Evolutionary conservation across 108 stramenopile genomes (phyloP), one percentile per base, ranked within the genome.

Genomic region (Conticribra guillardii): DNA sequence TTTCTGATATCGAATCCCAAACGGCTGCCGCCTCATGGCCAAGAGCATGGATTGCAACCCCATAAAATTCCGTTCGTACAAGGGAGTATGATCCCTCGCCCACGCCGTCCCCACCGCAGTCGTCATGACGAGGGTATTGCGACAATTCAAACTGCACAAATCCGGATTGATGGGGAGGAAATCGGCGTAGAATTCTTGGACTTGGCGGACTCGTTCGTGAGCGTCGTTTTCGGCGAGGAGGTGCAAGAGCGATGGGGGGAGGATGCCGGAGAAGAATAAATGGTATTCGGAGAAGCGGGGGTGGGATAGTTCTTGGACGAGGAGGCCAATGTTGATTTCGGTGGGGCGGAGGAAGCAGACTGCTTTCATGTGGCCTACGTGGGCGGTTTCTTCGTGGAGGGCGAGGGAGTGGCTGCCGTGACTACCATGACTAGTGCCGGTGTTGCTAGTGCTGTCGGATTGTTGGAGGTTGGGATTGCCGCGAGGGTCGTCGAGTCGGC

Each of bases 111-210:
- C 87, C 24, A 3, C 46, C 15, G 87, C 85, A 0, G 83, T 76
- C 4, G 89, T 82, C 92, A 96, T 89, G 33, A 76, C 72, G 24
- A 97, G 76, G 7, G 89, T 86, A 54, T 94, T 80, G 4, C 91
- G 81, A 65, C 87, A 89, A 71, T 98, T 96, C 63, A 96, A 58
- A 16, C 96, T 91, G 61, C 96, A 81, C 46, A 99, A 71, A 69
- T 98, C 97, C 37, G 92, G 88, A 73, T 98, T 98, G 59, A 99
- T 89, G 48, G 98, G 94, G 33, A 94, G 67, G 79, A 91, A 99
- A 71, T 99, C 99, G 14, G 89, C 97, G 78, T 96, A 99, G 64
- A 92, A 92, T 82, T 99, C 99, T 67, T 98, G 98, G 1, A 99
- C 97, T 82, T 97, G 98, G 52, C 74, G 67, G 19, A 97, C 89